Conservation (phyloP, 306 rosid species). For the Castanopsis chinensis region DNA sequence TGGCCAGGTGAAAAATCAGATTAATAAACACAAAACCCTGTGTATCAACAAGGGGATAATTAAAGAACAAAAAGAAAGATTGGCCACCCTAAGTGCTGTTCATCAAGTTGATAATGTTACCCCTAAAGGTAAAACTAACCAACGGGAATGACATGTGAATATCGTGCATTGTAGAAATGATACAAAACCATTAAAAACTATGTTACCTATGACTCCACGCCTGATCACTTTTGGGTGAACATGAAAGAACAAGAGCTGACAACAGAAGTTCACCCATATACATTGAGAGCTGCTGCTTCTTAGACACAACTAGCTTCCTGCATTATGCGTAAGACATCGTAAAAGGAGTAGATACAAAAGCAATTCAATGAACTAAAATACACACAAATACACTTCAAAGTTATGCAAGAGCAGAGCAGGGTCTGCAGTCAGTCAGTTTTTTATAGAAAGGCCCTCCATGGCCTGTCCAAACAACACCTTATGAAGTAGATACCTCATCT, state of each 20-base stretch:
- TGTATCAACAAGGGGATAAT: not conserved
- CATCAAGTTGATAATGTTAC: not conserved
- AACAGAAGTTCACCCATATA: slow-evolving; percentile 64
- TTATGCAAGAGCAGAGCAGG: not conserved
- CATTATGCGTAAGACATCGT: slow-evolving; percentile 10
- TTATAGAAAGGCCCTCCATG: not conserved
- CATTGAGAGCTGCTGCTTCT: slow-evolving; percentile 36
- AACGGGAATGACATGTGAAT: not conserved
- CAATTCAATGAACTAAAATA: not conserved
- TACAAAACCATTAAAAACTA: slow-evolving; percentile 3
- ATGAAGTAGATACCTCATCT: too few relatives aligned
- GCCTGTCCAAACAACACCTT: not conserved
- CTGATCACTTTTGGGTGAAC: slow-evolving; percentile 79
- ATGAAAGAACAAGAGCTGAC: slow-evolving; percentile 76
- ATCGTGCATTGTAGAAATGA: slow-evolving; percentile 9
- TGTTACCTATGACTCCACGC: slow-evolving; percentile 85
- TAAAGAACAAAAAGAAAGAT: not conserved
- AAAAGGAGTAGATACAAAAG: not conserved
- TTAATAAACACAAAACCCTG: not conserved
- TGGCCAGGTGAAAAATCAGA: not conserved
- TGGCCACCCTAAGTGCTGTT: not conserved
- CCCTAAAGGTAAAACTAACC: not conserved
- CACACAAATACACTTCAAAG: not conserved
- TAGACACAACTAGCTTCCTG: slow-evolving; percentile 63
- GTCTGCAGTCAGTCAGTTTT: not conserved